These are phyloP conservation scores for Nemophila menziesii DNA, from an alignment of 257 asterid genomes.

Conservation along the genomic window DNA sequence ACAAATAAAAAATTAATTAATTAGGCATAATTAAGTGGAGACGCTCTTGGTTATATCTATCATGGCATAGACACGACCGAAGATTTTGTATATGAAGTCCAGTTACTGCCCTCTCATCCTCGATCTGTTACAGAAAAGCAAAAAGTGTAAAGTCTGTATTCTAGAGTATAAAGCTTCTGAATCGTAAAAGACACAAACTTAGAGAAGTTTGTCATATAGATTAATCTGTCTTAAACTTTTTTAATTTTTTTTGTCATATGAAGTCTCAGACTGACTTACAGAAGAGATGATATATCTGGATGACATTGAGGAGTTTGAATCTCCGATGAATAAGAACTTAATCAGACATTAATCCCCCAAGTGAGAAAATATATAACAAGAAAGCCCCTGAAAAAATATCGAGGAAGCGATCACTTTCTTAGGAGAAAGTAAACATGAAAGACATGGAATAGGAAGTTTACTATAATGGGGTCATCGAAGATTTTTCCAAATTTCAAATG, in stretches of 20 bases:
- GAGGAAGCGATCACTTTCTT: slow-evolving; percentile 28
- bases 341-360: slow-evolving; percentile 16
- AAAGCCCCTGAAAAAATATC: slow-evolving; percentile 18
- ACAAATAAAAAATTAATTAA: too few species aligned
- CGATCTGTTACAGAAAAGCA: neutral
- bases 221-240: too few species aligned
- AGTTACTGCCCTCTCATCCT: neutral
- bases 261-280: slow-evolving; percentile 15
- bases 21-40: too few species aligned
- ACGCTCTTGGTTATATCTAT: neutral
- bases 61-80: slow-evolving; percentile 8
- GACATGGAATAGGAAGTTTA: slow-evolving; percentile 30
- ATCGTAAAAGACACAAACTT: neutral
- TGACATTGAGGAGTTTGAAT: slow-evolving; percentile 54
- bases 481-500: slow-evolving; percentile 11
- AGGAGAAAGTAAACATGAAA: slow-evolving; percentile 9
- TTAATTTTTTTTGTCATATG: too few species aligned
- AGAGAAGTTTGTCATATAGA: slow-evolving; percentile 2
- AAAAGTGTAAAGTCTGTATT: neutral
- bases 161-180: neutral
- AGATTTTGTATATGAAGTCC: slow-evolving; percentile 12
- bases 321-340: slow-evolving; percentile 28
- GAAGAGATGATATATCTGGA: slow-evolving; percentile 44
- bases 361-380: slow-evolving; percentile 2
- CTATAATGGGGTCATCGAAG: slow-evolving; percentile 23